Evolutionary conservation across 2,329 filamentous ascomycete species (phyloP).

Genomic region (Trichoderma sp.): DNA sequence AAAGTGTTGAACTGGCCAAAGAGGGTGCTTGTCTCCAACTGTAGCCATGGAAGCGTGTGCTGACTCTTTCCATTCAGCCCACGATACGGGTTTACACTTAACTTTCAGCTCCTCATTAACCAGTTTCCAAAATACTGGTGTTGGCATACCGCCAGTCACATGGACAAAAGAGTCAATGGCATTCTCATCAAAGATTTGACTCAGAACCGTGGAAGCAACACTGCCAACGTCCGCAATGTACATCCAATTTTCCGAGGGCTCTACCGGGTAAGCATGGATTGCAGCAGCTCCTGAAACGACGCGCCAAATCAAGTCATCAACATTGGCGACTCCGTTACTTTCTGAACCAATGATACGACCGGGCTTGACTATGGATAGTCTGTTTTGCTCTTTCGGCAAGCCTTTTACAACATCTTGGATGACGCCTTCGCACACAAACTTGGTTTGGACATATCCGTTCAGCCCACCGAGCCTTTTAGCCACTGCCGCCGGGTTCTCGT

Average conservation of each 20-base stretch:
- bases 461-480: neutral
- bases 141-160: constrained; percentile 22
- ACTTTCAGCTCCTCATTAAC: constrained; percentile 22
- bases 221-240: constrained; percentile 24
- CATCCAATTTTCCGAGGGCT: constrained; percentile 24
- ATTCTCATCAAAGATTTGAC: neutral
- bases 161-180: constrained; percentile 16
- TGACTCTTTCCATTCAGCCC: constrained; percentile 23
- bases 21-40: constrained; percentile 26
- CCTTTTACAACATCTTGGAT: constrained; percentile 18
- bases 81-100: constrained; percentile 16
- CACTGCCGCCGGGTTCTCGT: neutral
- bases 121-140: constrained; percentile 26
- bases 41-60: constrained; percentile 19
- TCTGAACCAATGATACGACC: constrained; percentile 28
- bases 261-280: constrained; percentile 17
- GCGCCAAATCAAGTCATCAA: constrained; percentile 30
- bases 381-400: neutral
- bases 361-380: constrained; percentile 27
- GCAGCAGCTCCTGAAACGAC: constrained; percentile 24
- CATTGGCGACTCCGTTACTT: constrained; percentile 27
- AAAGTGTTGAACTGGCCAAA: constrained; percentile 32
- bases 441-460: constrained; percentile 29
- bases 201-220: constrained; percentile 23
- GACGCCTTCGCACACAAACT: constrained; percentile 29